Conservation (phyloP, 345 rosid genomes). For the Gossypium sturtianum region DNA sequence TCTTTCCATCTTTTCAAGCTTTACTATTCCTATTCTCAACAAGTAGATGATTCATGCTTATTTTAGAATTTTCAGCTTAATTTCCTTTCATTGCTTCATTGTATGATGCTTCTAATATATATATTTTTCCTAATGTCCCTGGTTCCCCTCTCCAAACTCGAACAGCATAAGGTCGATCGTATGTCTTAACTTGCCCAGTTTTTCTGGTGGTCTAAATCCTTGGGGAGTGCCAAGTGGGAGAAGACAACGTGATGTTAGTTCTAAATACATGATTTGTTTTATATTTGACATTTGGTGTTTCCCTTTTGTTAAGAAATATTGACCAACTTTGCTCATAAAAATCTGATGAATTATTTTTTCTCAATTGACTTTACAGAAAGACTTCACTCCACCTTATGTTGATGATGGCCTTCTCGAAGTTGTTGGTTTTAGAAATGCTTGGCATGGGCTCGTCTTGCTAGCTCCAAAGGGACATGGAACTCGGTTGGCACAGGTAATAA, state of each 20-base stretch:
- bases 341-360: slow-evolving; percentile 3
- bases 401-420: slow-evolving; percentile 78
- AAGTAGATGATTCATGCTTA: neutral
- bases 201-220: slow-evolving; percentile 88
- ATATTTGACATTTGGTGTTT: neutral
- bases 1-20: neutral
- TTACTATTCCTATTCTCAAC: neutral
- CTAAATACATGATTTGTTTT: neutral
- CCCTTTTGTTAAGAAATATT: neutral
- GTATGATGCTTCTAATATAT: slow-evolving; percentile 1
- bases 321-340: neutral
- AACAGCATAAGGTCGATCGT: slow-evolving; percentile 80
- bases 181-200: slow-evolving; percentile 89
- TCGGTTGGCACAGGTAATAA: slow-evolving; percentile 80
- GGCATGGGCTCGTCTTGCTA: slow-evolving; percentile 84
- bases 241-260: slow-evolving; percentile 44
- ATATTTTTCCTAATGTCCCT: neutral
- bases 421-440: slow-evolving; percentile 93
- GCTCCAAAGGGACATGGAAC: slow-evolving; percentile 90
- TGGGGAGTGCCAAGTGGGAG: slow-evolving; percentile 76
- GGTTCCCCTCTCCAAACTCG: neutral
- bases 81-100: neutral
- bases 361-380: slow-evolving; percentile 42
- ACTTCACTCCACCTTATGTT: slow-evolving; percentile 73
- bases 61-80: slow-evolving; percentile 10